These are phyloP conservation scores for Purshia tridentata DNA, from an alignment of 306 rosid species.

Conservation along the genomic window DNA sequence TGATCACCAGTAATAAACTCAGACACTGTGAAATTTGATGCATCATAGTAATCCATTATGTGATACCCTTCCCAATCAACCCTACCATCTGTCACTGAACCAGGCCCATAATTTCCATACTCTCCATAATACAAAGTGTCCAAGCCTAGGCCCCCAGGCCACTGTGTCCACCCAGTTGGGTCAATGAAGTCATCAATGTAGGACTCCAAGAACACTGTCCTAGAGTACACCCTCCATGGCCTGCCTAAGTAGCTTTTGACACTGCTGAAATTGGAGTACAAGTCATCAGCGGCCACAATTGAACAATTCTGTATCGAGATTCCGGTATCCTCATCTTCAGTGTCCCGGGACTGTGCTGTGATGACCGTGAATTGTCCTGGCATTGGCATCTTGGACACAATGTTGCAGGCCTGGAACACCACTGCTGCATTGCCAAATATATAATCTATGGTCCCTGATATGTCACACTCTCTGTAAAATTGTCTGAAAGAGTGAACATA, in stretches of 20 bases:
- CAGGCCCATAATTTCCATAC: slow-evolving; percentile 65
- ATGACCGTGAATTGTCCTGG: slow-evolving; percentile 57
- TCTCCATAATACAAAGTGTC: slow-evolving; percentile 72
- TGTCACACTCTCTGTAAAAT: slow-evolving; percentile 79
- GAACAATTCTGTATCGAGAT: slow-evolving; percentile 79
- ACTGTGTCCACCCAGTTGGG: slow-evolving; percentile 57
- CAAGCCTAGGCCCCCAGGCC: slow-evolving; percentile 44
- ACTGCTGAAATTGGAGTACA: slow-evolving; percentile 30
- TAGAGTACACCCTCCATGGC: slow-evolving; percentile 66
- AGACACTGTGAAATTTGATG: slow-evolving; percentile 54
- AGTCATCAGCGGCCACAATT: slow-evolving; percentile 46
- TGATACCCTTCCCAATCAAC: slow-evolving; percentile 63
- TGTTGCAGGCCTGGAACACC: slow-evolving; percentile 55
- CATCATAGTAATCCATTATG: slow-evolving; percentile 58
- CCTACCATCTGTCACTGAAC: slow-evolving; percentile 48
- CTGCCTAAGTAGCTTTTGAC: slow-evolving; percentile 71
- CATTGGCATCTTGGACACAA: slow-evolving; percentile 54
- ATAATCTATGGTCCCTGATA: slow-evolving; percentile 70
- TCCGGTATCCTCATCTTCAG: slow-evolving; percentile 61
- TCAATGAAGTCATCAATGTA: slow-evolving; percentile 61
- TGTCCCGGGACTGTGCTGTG: slow-evolving; percentile 72
- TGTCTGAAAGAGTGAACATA: slow-evolving; percentile 78
- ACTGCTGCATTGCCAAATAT: slow-evolving; percentile 84
- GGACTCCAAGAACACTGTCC: slow-evolving; percentile 54
- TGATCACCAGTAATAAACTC: slow-evolving; percentile 59